phyloP scores from a whole-genome alignment of 257 asterid genomes.

The Scutellaria barbata region DNA sequence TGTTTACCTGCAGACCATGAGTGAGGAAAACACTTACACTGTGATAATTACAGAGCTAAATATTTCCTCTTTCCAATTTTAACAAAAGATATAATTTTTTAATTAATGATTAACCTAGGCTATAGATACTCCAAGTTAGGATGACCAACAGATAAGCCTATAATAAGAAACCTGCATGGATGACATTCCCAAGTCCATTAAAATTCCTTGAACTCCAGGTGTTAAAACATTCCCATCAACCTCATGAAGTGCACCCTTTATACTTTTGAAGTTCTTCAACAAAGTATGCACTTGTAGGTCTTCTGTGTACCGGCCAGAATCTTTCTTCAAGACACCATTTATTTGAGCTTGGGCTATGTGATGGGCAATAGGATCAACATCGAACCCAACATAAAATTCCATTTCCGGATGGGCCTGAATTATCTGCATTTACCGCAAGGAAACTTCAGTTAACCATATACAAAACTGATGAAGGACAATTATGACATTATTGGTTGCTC shows the following conservation, averaged over 20 bases:
- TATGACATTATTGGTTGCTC: neutral
- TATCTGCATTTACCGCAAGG: constrained; percentile 60
- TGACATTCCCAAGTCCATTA: constrained; percentile 99
- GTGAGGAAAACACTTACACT: constrained; percentile 19
- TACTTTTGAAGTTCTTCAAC: constrained; percentile 66
- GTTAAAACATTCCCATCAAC: constrained; percentile 47
- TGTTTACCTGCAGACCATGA: constrained; percentile 67
- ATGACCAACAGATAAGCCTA: too few species aligned
- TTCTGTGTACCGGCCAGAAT: constrained; percentile 40
- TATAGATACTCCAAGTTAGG: neutral
- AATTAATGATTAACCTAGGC: neutral
- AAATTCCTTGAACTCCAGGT: constrained; percentile 74
- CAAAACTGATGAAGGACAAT: neutral
- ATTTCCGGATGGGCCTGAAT: constrained; percentile 88
- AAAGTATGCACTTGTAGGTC: constrained; percentile 60
- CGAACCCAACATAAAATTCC: constrained; percentile 78
- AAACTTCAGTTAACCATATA: constrained; percentile 22
- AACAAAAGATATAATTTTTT: neutral
- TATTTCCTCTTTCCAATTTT: neutral
- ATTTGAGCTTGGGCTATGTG: constrained; percentile 66
- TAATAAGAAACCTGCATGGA: constrained; percentile 83
- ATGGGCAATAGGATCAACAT: constrained; percentile 92
- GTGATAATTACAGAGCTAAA: neutral
- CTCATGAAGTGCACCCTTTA: constrained; percentile 60
- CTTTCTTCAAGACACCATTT: constrained; percentile 38